Base-by-base conservation (phyloP, 805 yeast genomes). In the Candida easanensis region DNA sequence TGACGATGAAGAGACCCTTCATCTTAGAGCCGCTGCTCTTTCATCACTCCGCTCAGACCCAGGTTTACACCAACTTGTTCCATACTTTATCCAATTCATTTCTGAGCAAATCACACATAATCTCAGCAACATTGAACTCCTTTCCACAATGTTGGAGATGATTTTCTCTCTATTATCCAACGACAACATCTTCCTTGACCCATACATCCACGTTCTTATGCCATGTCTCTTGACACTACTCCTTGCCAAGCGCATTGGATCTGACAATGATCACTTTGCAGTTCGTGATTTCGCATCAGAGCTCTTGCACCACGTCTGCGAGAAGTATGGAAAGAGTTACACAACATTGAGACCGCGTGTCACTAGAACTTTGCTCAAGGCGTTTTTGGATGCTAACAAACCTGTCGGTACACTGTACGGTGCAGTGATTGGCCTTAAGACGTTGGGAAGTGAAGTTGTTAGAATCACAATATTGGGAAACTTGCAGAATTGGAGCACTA, bases 31-130 rank as follows among this genome's bases (percentile, higher is more conserved):
- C 30, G 93, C 97, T 0, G 97, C 97, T 2, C 70, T 93, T 42
- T 81, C 83, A 22, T 86, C 96, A 8, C 69, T 93, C 46, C 79
- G 86, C 46, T 82, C 86, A 23, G 99, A 93, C 61, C 96, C 97
- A 2, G 99, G 99, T 26, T 68, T 93, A 44, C 99, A 93, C 68
- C 99, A 93, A 64, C 68, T 93, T 38, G 93, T 95, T 5, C 99
- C 99, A 2, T 93, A 93, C 62, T 87, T 93, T 56, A 90, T 93
- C 39, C 98, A 93, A 60, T 90, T 93, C 59, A 88, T 89, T 27
- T 95, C 97, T 6, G 99, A 93, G 60, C 96, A 95, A 53, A 80
- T 93, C 44, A 88, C 98, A 0, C 84, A 88, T 59, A 91, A 88
- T 57, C 72, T 91, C 54, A 79, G 85, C 54, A 83, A 84, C 57